These are phyloP conservation scores for Aspergillus wentii DNA, from an alignment of 495 filamentous ascomycete species.

Conservation along the genomic window DNA sequence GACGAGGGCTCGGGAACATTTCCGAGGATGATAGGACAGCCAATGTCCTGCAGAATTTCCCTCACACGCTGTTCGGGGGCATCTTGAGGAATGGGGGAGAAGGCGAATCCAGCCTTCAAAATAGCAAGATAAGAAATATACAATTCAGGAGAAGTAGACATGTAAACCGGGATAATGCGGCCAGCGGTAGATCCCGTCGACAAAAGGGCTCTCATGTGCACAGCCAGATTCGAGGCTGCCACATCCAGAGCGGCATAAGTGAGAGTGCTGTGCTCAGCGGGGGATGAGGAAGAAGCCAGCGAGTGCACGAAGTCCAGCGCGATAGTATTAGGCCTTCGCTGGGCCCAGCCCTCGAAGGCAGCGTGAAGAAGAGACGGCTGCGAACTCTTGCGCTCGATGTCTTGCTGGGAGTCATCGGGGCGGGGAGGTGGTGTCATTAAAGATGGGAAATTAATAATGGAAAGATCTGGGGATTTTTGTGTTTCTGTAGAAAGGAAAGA, in stretches of 20 bases:
- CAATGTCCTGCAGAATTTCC: constrained; percentile 64
- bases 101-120: constrained; percentile 69
- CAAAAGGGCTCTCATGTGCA: constrained; percentile 11
- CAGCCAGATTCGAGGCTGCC: constrained; percentile 16
- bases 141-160: constrained; percentile 63
- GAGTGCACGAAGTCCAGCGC: constrained; percentile 25
- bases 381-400: background rate
- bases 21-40: constrained; percentile 47
- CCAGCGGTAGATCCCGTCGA: constrained; percentile 3
- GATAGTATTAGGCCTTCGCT: constrained; percentile 14
- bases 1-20: constrained; percentile 10
- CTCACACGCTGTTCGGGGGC: constrained; percentile 62
- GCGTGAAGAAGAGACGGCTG: constrained; percentile 15
- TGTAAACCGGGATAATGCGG: constrained; percentile 60
- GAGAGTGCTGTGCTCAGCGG: constrained; percentile 16
- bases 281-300: constrained; percentile 6
- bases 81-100: constrained; percentile 70
- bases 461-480: constrained; percentile 6
- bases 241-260: constrained; percentile 19
- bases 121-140: constrained; percentile 68
- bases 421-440: constrained; percentile 15
- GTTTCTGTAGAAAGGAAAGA: background rate
- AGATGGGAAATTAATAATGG: constrained; percentile 19
- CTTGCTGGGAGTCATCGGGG: constrained; percentile 1
- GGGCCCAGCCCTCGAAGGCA: constrained; percentile 21